These are phyloP conservation scores for Aureobasidium sp. DNA, from an alignment of 2,329 filamentous ascomycete genomes.

Conservation along the genomic window DNA sequence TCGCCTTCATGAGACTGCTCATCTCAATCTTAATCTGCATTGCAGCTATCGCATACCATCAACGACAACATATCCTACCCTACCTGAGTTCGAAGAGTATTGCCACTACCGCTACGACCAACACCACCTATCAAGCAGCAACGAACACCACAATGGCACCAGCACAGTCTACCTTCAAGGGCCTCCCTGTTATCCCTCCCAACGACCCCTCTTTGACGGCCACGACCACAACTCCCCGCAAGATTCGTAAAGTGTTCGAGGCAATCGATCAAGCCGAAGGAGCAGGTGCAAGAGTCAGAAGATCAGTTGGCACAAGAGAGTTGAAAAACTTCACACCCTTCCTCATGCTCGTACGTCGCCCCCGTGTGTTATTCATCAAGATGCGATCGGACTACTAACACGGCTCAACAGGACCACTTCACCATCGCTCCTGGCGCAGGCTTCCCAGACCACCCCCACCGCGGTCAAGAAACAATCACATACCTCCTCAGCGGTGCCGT, in stretches of 20 bases:
- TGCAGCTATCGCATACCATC: constrained; percentile 43
- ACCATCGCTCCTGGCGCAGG: constrained; percentile 81
- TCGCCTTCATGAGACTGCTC: constrained; percentile 41
- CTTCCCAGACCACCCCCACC: constrained; percentile 87
- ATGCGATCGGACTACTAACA: not conserved
- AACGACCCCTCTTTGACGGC: constrained; percentile 46
- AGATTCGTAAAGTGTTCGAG: constrained; percentile 85
- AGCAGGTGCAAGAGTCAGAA: constrained; percentile 85
- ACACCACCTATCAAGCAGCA: constrained; percentile 17
- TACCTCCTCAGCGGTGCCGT: constrained; percentile 89
- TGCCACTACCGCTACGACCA: not conserved
- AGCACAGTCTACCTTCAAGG: constrained; percentile 42
- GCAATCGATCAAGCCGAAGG: constrained; percentile 91
- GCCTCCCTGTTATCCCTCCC: constrained; percentile 55
- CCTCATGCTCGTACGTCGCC: constrained; percentile 24
- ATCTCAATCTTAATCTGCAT: constrained; percentile 47
- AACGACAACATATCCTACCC: constrained; percentile 31
- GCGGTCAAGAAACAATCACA: constrained; percentile 91
- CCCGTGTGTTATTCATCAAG: no score
- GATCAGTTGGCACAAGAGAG: constrained; percentile 86
- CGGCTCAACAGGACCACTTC: constrained; percentile 75
- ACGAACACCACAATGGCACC: constrained; percentile 34
- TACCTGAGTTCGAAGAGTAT: not conserved
- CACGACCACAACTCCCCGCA: constrained; percentile 74
- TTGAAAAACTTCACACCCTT: constrained; percentile 92